Base-by-base conservation (phyloP, 2,329 filamentous ascomycete species). In the Aspergillus fischeri region DNA sequence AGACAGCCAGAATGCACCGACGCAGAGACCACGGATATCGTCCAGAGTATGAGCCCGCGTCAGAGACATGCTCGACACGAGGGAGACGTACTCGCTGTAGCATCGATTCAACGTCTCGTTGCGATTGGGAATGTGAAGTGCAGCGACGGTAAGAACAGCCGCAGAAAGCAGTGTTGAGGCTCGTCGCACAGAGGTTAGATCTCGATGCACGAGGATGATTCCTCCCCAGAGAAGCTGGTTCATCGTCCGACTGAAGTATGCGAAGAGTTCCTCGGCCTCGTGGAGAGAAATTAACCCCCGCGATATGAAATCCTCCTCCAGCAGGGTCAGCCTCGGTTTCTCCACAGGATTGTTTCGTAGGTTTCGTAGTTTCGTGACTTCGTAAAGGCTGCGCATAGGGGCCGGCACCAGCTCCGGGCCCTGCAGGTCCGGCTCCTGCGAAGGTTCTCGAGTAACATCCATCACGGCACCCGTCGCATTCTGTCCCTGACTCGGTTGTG, bases 1-100 rank as follows among this genome's bases (percentile, higher is more conserved):
- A 3, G 82, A 83, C 0, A 86, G 75, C 85, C 84, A 87, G 62
- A 86, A 86, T 0, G 83, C 80, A 0, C 82, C 84, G 3, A 86
- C 80, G 45, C 82, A 85, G 41, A 86, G 77, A 3, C 82, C 84
- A 2, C 83, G 77, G 24, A 87, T 78, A 55, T 83, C 80, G 54
- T 86, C 83, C 20, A 83, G 70, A 25, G 79, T 81, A 55, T 85
- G 81, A 29, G 83, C 80, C 24, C 82, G 77, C 17, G 82, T 81
- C 60, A 86, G 81, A 68, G 85, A 83, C 53, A 82, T 83, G 14
- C 73, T 78, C 1, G 82, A 81, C 45, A 86, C 80, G 11, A 86
- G 73, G 0, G 78, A 74, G 1, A 83, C 78, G 61, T 86, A 85
- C 59, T 85, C 83, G 53, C 77, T 77, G 65, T 82, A 85, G 66